A percentile compares a stretch with the other conserved stretches of the same genome.
Evolutionary conservation across 306 rosid species (phyloP).

Genomic region (Malus fusca): DNA sequence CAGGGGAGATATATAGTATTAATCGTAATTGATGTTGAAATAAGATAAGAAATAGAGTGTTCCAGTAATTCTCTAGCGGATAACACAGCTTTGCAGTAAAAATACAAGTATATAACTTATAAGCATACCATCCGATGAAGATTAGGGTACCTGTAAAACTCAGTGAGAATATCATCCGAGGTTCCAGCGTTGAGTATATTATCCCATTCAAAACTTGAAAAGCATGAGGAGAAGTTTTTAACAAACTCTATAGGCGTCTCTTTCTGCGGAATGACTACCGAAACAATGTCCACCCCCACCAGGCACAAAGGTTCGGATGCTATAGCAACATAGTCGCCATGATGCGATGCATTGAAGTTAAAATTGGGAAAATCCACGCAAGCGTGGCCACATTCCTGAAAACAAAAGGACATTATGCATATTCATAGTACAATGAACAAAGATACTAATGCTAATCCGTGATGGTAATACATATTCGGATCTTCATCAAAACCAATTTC

Average conservation of each 20-base stretch:
- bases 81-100: neutral
- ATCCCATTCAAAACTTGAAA: constrained; percentile 74
- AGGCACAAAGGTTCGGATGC: constrained; percentile 86
- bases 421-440: neutral
- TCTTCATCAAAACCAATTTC: neutral
- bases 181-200: constrained; percentile 49
- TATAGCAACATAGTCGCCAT: constrained; percentile 84
- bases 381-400: constrained; percentile 43
- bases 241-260: constrained; percentile 48
- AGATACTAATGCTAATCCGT: neutral
- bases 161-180: constrained; percentile 41
- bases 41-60: neutral
- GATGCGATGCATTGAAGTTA: constrained; percentile 85
- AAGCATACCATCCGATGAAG: constrained; percentile 3
- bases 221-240: constrained; percentile 54
- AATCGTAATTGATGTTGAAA: neutral
- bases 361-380: constrained; percentile 57
- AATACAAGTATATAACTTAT: neutral
- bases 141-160: constrained; percentile 59
- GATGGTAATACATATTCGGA: neutral
- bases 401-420: neutral
- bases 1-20: neutral
- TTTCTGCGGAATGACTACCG: constrained; percentile 42
- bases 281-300: constrained; percentile 81
- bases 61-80: neutral